Percentiles rank a stretch among this genome's conserved stretches.
phyloP scores from a whole-genome alignment of 345 rosid genomes.

The Psidium friedrichsthalianum region DNA sequence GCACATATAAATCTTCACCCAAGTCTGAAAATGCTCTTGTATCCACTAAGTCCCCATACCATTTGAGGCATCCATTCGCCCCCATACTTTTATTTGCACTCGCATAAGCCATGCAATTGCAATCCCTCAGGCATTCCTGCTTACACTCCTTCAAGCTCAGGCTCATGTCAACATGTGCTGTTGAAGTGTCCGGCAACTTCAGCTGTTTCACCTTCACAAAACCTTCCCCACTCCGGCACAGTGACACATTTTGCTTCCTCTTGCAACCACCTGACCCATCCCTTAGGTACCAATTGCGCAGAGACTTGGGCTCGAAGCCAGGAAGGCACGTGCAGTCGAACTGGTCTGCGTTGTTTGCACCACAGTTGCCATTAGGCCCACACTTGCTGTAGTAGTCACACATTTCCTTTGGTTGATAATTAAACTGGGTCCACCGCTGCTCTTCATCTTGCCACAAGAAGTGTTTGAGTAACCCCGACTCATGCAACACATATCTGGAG shows the following conservation, averaged over 20 bases:
- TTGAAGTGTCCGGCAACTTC: conserved; percentile 3
- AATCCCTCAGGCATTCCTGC: conserved; percentile 15
- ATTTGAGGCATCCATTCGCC: conserved; percentile 20
- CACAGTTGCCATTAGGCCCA: conserved; percentile 36
- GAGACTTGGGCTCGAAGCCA: conserved; percentile 36
- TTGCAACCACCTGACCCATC: conserved; percentile 40
- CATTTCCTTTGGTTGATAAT: conserved; percentile 40
- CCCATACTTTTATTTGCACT: conserved; percentile 4
- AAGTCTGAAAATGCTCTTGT: neutral
- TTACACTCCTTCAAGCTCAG: conserved; percentile 7
- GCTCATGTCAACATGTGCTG: neutral
- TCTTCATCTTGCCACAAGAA: conserved; percentile 33
- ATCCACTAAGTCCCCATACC: conserved; percentile 20
- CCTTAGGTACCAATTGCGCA: conserved; percentile 26
- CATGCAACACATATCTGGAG: conserved; percentile 35
- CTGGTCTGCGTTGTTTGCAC: conserved; percentile 11
- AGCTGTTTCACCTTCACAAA: conserved; percentile 15
- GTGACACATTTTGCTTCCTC: conserved; percentile 15
- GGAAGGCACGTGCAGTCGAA: conserved; percentile 49
- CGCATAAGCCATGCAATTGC: conserved; percentile 17
- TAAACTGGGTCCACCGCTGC: conserved; percentile 30
- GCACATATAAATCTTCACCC: neutral
- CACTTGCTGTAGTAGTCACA: conserved; percentile 49
- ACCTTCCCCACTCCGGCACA: conserved; percentile 31
- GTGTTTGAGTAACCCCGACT: conserved; percentile 28